Evolutionary conservation across 441 rosid species (phyloP), one percentile per base, ranked within the genome.

Genomic region (Hypseocharis bilobata): DNA sequence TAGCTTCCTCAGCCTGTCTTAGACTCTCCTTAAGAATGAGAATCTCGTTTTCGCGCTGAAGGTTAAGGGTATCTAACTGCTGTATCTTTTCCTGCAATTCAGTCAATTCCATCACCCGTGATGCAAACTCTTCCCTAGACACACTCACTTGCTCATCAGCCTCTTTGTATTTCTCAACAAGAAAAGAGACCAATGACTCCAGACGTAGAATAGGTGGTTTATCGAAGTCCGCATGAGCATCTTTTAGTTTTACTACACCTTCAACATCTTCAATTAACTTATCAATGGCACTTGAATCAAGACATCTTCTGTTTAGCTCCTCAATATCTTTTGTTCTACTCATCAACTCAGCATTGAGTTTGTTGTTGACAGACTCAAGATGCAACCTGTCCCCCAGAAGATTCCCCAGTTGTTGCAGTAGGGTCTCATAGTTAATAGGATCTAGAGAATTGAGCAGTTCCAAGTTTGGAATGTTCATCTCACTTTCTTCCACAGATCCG

Each of bases 41-140:
- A 44, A 83, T 79, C 78, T 90, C 91, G 64, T 77, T 72, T 77
- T 83, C 87, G 16, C 81, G 89, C 81, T 87, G 86, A 80, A 82
- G 80, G 66, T 80, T 86, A 76, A 79, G 67, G 34, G 77, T 79
- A 67, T 70, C 74, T 57, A 80, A 62, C 65, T 81, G 80, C 61
- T 73, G 68, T 44, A 81, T 75, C 69, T 63, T 82, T 76, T 88
- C 88, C 74, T 76, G 84, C 67, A 81, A 58, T 70, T 84, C 86
- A 47, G 75, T 69, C 76, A 83, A 67, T 76, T 83, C 84, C 70
- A 69, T 70, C 75, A 71, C 76, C 83, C 83, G 83, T 11, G 80
- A 77, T 62, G 67, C 87, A 70, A 72, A 67, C 64, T 85, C 84
- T 68, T 88, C 80, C 67, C 78, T 76, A 42, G 65, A 74, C 64